Evolutionary conservation across 2,329 filamentous ascomycete species (phyloP), one percentile per base, ranked within the genome.

Genomic region (Colletotrichum abscissum): DNA sequence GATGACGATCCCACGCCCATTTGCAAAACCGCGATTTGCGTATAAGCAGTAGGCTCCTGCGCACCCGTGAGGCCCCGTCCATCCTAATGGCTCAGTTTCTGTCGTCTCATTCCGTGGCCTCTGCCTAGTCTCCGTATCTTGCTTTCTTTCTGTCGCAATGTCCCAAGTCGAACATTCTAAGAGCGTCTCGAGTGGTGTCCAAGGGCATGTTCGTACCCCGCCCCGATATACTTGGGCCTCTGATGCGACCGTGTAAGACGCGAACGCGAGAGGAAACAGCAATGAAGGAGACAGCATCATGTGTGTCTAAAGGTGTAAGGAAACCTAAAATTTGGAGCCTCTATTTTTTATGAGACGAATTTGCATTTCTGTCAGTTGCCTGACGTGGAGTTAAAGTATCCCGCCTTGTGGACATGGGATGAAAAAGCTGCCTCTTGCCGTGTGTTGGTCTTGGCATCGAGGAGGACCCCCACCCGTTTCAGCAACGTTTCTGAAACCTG

Each of bases 1-100:
- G 55, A 86, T 71, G n/a, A 82, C 81, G 64, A 85, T 81, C 56
- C 84, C 84, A 5, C 83, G 77, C 19, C 80, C 80, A 19, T 77
- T 74, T 26, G 82, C 84, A 63, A 85, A 85, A 14, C 67, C 75
- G 2, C 76, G 65, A 72, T 81, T 80, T 16, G 80, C 76, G 74
- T 81, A 86, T 63, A 83, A 78, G 76, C 83, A 86, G 76, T 73
- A 75, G 16, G 14, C 30, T 12, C 63, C 74, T 1, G 59, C 63
- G 33, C 74, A 75, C 4, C 63, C 63, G 16, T 72, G 69, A 5
- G 73, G 73, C 1, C 74, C 74, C 3, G 65, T 68, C 74, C 74
- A 75, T 22, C 58, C 66, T 4, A n/a, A 2, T 2, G 57, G 66
- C 14, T 54, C 63, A 7, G 24, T 55, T 14, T 65, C 35, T 33